Percentiles rank a stretch among this genome's conserved stretches.
phyloP scores from a whole-genome alignment of 2,329 filamentous ascomycete genomes.

The Epichloe gansuensis region DNA sequence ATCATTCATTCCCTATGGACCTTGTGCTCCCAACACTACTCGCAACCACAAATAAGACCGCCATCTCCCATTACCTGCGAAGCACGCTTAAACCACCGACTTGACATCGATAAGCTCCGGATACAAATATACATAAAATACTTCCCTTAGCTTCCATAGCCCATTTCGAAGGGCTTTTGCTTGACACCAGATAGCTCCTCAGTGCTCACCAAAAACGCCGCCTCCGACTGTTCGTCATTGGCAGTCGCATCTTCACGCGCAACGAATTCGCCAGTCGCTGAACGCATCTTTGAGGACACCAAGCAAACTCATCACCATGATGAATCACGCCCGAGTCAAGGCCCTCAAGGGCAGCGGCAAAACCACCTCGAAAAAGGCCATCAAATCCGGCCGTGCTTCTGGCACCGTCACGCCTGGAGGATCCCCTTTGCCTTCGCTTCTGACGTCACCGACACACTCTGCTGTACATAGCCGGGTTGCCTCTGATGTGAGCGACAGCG shows the following conservation, averaged over 20 bases:
- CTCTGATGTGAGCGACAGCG: conserved; percentile 47
- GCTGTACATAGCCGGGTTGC: conserved; percentile 47
- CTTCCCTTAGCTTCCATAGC: not conserved
- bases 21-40: not conserved
- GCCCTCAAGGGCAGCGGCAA: conserved; percentile 58
- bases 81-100: conserved; percentile 1
- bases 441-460: conserved; percentile 45
- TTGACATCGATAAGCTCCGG: not conserved
- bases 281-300: not conserved
- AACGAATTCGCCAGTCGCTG: not conserved
- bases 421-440: conserved; percentile 45
- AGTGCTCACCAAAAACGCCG: not conserved
- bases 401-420: conserved; percentile 41
- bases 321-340: conserved; percentile 55
- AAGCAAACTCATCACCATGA: conserved; percentile 16
- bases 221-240: not conserved
- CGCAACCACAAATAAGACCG: not conserved
- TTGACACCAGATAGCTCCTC: not conserved
- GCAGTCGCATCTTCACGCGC: not conserved
- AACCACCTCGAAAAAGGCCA: conserved; percentile 56
- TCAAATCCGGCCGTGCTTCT: conserved; percentile 44
- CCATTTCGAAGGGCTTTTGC: not conserved
- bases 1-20: conserved; percentile 2
- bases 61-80: not conserved
- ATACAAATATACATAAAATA: not conserved